A percentile compares a stretch with the other conserved stretches of the same genome.
Conservation (phyloP, 371 early-diverging fungal species). For the Choanephora cucurbitarum region DNA sequence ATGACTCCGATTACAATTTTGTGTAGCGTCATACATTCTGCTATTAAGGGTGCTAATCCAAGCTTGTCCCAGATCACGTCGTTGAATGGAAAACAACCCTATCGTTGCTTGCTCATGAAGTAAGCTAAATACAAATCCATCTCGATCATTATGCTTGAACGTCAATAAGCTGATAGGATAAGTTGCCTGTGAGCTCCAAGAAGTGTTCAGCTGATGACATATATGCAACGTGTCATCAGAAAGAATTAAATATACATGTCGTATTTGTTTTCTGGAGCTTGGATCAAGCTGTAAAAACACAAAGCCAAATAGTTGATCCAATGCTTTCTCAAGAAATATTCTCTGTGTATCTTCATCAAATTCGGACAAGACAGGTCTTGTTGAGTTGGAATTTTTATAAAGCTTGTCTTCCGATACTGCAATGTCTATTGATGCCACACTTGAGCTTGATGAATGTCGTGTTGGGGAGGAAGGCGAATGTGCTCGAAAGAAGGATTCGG, state of each 20-base stretch:
- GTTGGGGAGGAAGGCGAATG: conserved; percentile 41
- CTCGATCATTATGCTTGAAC: conserved; percentile 6
- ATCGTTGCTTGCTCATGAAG: conserved; percentile 9
- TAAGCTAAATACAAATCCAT: conserved; percentile 18
- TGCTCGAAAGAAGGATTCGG: conserved; percentile 56
- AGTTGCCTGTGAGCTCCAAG: conserved; percentile 1
- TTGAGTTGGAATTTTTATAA: not conserved
- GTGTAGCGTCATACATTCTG: conserved; percentile 32
- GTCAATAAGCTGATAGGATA: conserved; percentile 1
- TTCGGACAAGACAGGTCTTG: conserved; percentile 10
- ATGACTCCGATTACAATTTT: conserved; percentile 17
- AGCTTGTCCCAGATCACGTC: conserved; percentile 14
- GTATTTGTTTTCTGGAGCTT: conserved; percentile 13
- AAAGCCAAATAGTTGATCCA: conserved; percentile 16
- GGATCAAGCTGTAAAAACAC: conserved; percentile 30
- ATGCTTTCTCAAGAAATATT: conserved; percentile 14
- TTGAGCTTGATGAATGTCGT: conserved; percentile 1
- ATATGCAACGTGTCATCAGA: conserved; percentile 6
- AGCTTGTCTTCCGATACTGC: conserved; percentile 3
- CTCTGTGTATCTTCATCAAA: conserved; percentile 33
- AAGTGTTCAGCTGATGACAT: conserved; percentile 10
- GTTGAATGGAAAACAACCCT: conserved; percentile 22
- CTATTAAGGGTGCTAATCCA: conserved; percentile 15
- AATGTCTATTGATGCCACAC: not conserved
- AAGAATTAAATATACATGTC: conserved; percentile 23